Conservation (phyloP, 1,284 basidiomycete species). For the Austropuccinia psidii region DNA sequence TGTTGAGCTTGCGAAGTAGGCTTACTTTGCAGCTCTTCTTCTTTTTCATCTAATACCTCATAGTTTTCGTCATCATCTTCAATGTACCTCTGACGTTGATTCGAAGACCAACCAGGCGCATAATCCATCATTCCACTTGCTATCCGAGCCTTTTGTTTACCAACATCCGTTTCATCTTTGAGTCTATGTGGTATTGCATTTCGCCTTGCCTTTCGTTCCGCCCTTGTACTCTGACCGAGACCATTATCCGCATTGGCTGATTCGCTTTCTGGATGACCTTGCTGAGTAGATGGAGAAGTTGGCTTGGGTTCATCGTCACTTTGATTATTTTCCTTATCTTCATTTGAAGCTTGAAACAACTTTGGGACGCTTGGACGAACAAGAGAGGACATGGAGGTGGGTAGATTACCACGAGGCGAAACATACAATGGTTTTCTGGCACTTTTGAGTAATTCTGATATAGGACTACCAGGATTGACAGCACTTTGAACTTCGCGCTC, state of each 20-base stretch:
- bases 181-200: constrained; percentile 7
- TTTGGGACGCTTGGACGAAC: constrained; percentile 23
- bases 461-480: constrained; percentile 87
- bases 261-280: constrained; percentile 47
- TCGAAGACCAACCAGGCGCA: background rate
- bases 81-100: constrained; percentile 10
- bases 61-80: constrained; percentile 4
- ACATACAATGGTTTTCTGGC: constrained; percentile 81
- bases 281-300: constrained; percentile 14
- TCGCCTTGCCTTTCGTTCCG: constrained; percentile 30
- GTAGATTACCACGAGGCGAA: constrained; percentile 47
- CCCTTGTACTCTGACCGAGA: constrained; percentile 34
- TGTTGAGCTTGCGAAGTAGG: background rate
- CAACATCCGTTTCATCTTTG: constrained; percentile 31
- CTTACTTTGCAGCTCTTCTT: constrained; percentile 29
- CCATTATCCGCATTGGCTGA: background rate
- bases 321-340: constrained; percentile 38
- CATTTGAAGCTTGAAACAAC: constrained; percentile 41
- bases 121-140: constrained; percentile 35
- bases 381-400: constrained; percentile 25
- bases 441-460: constrained; percentile 76
- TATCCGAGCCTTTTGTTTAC: constrained; percentile 34
- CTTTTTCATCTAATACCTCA: constrained; percentile 20
- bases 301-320: constrained; percentile 28
- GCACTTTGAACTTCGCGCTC: constrained; percentile 94